Percentiles rank a stretch among this genome's conserved stretches.
Evolutionary conservation across 345 rosid species (phyloP).

Genomic region (Populus davidiana): DNA sequence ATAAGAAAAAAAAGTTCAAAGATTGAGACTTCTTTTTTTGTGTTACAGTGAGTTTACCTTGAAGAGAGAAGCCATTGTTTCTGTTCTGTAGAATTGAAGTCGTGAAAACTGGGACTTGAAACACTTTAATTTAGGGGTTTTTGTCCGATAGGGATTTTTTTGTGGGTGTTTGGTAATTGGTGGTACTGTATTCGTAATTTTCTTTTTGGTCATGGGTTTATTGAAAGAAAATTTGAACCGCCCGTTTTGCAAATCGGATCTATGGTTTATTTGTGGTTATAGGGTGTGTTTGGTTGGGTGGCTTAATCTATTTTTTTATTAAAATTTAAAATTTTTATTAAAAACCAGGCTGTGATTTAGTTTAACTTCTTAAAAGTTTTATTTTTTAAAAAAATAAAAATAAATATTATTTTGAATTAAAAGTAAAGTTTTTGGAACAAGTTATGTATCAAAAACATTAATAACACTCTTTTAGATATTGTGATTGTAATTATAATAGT

Average conservation of each 20-base stretch:
- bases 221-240: neutral
- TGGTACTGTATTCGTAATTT: neutral
- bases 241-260: neutral
- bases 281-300: no score
- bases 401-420: no score
- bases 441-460: no score
- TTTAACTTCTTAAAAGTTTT: no score
- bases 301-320: no score
- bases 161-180: neutral
- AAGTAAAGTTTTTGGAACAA: no score
- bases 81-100: neutral
- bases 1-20: neutral
- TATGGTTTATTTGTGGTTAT: no score
- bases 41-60: constrained; percentile 46
- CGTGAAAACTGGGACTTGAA: neutral
- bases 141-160: neutral
- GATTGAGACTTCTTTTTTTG: neutral
- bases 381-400: no score
- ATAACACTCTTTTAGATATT: no score
- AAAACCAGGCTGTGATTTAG: no score
- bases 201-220: neutral
- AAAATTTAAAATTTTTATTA: no score
- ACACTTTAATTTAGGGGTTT: neutral
- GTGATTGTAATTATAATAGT: no score
- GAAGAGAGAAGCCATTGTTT: constrained; percentile 66